Percentiles rank a stretch among this genome's conserved stretches.
These are phyloP conservation scores for Glutinoglossum americanum DNA, from an alignment of 495 filamentous ascomycete genomes.

Conservation along the genomic window DNA sequence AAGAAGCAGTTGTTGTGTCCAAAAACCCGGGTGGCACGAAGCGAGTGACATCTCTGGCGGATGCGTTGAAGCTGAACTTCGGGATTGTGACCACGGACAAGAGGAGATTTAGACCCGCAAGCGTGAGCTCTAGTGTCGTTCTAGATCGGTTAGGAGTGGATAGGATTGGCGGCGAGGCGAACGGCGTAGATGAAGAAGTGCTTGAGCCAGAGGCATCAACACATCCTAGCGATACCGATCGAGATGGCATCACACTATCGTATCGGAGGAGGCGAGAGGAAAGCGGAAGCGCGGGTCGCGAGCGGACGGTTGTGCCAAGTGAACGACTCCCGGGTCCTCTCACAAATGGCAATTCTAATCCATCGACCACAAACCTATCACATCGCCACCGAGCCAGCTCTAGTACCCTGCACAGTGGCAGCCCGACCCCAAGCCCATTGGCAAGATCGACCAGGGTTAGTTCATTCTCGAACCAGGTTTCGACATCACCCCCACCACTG, in stretches of 20 bases:
- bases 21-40: conserved; percentile 97
- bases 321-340: not conserved
- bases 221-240: conserved; percentile 4
- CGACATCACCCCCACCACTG: not conserved
- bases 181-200: conserved; percentile 4
- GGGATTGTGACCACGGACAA: conserved; percentile 91
- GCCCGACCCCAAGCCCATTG: not conserved
- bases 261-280: not conserved
- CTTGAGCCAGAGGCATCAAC: not conserved
- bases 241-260: conserved; percentile 3
- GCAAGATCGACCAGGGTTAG: not conserved
- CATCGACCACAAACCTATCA: not conserved
- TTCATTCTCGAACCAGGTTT: not conserved
- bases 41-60: conserved; percentile 86
- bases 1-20: conserved; percentile 81
- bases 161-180: conserved; percentile 11
- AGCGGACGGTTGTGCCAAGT: not conserved
- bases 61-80: conserved; percentile 91
- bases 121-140: conserved; percentile 44
- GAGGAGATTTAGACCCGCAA: conserved; percentile 32
- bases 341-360: not conserved
- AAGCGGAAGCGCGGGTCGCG: not conserved
- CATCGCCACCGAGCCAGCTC: not conserved
- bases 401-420: not conserved
- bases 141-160: conserved; percentile 19